Evolutionary conservation across 2,329 filamentous ascomycete genomes (phyloP).

Genomic region (Clonostachys byssicola): DNA sequence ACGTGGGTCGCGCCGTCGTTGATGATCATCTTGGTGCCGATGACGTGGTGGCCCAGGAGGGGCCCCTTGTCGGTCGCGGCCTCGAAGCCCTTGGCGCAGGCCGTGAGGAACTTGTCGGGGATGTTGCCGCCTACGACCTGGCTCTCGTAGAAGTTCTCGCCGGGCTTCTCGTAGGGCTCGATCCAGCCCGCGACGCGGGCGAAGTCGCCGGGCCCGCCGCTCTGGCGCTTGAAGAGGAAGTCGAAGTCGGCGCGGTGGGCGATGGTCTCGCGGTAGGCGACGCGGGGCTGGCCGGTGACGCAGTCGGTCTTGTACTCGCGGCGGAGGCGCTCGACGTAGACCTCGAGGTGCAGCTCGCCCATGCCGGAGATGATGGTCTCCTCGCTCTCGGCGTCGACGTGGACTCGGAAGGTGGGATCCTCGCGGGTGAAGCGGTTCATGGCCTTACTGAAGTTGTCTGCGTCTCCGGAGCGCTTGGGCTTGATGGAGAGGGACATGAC

Average conservation of each 20-base stretch:
- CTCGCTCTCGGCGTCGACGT: constrained; percentile 86
- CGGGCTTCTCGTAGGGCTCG: constrained; percentile 73
- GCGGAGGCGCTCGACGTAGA: constrained; percentile 95
- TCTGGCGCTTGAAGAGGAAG: constrained; percentile 91
- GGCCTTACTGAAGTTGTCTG: constrained; percentile 93
- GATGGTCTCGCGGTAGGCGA: constrained; percentile 95
- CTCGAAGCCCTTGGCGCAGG: constrained; percentile 93
- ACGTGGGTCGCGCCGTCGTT: constrained; percentile 97
- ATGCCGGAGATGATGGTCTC: constrained; percentile 98
- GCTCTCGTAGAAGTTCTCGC: constrained; percentile 79
- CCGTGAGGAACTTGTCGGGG: constrained; percentile 90
- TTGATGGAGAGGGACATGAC: constrained; percentile 98
- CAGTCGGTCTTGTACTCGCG: constrained; percentile 97
- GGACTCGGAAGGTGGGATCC: constrained; percentile 94
- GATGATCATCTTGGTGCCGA: constrained; percentile 86
- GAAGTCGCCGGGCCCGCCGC: constrained; percentile 91
- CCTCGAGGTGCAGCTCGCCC: constrained; percentile 95
- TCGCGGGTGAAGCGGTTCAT: constrained; percentile 99
- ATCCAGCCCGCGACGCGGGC: constrained; percentile 89
- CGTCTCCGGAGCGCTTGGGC: constrained; percentile 89
- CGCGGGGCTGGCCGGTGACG: constrained; percentile 91
- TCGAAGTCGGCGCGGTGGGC: constrained; percentile 79
- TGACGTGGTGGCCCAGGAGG: constrained; percentile 86
- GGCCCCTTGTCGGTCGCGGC: constrained; percentile 80
- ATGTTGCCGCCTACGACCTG: constrained; percentile 87